Conservation (phyloP, 257 asterid genomes). For the Solanum chaucha region DNA sequence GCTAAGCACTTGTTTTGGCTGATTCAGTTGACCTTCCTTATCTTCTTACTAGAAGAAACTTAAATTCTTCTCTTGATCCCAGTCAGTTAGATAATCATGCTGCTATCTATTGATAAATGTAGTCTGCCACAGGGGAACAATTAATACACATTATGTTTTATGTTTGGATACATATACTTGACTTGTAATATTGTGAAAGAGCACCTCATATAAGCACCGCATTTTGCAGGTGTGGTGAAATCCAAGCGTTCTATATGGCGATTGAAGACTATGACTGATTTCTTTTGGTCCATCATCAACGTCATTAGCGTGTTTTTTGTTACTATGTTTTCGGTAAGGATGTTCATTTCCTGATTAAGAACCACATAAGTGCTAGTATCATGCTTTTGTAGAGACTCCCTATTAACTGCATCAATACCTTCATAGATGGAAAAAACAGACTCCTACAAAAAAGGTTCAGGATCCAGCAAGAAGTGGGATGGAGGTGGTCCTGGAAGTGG, state of each 20-base stretch:
- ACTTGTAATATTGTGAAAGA: background rate
- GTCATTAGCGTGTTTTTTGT: constrained; percentile 57
- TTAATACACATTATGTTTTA: background rate
- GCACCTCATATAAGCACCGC: background rate
- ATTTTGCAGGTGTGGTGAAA: constrained; percentile 68
- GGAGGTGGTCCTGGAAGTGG: constrained; percentile 95
- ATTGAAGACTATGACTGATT: constrained; percentile 63
- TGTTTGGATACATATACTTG: background rate
- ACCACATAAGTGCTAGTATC: background rate
- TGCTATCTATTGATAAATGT: background rate
- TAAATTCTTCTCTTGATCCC: background rate
- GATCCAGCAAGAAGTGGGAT: constrained; percentile 91
- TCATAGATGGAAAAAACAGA: constrained; percentile 88
- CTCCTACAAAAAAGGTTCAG: constrained; percentile 63
- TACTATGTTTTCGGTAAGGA: constrained; percentile 87
- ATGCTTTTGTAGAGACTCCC: background rate
- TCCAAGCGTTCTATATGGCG: constrained; percentile 83
- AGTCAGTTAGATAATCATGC: background rate
- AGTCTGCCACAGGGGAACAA: no score
- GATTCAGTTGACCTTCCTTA: background rate
- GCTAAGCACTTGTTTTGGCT: background rate
- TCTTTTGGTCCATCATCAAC: constrained; percentile 71
- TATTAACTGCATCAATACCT: background rate
- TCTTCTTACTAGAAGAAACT: background rate
- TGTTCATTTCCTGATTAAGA: background rate